Evolutionary conservation across 345 rosid genomes (phyloP), one percentile per base, ranked within the genome.

Genomic region (Corchorus olitorius): DNA sequence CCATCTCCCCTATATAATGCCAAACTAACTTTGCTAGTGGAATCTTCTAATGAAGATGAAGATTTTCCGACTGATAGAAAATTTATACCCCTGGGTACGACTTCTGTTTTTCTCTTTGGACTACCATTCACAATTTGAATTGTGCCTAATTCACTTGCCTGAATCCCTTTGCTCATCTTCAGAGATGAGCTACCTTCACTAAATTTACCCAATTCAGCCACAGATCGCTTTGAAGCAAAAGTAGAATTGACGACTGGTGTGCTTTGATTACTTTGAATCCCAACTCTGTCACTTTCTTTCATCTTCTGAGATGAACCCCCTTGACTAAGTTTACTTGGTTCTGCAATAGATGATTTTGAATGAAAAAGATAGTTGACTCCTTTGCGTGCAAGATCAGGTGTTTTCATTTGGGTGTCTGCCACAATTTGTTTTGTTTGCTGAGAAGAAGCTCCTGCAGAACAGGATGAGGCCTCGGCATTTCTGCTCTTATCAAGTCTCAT

Each of bases 61-160:
- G 83, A 46, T 83, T 79, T 90, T 70, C 90, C 87, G 80, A 87
- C 88, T 8, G 92, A 89, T 48, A 92, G 90, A 83, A 80, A 85
- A 81, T 88, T 88, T 63, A 85, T 70, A 20, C 89, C 89, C 77
- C 67, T 81, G 1, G 89, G 79, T 39, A 78, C 50, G 27, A 27
- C 73, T 13, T 63, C 72, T 0, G 63, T 58, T 58, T 75, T 80
- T 68, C 52, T 64, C 55, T 65, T 58, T 8, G 84, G 68, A 46
- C 63, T 68, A 65, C 67, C 85, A 79, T 80, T 78, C 58, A 58
- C 75, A 46, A 14, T 77, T 64, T 73, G 82, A 67, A 54, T 58
- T 8, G 77, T 13, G 41, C 59, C 70, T 7, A 80, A 71, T 72
- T 80, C 80, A 75, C 74, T 76, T 75, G 68, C 60, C 69, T 75